A percentile compares a stretch with the other conserved stretches of the same genome.
Conservation (phyloP, 2,329 filamentous ascomycete species). For the Monosporascus sp. region DNA sequence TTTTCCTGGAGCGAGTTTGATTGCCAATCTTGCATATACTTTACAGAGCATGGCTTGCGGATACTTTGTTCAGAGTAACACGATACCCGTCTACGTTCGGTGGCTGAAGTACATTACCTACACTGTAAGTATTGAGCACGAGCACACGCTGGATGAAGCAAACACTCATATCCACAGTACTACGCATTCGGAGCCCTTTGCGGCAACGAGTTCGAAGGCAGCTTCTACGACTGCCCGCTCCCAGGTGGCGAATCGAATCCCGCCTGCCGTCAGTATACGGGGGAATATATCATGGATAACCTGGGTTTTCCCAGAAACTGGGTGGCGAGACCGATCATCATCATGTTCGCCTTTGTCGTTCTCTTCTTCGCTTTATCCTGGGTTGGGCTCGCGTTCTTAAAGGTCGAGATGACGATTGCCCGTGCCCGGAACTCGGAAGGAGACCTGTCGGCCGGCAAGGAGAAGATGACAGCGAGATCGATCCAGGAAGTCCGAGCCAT, state of each 20-base stretch:
- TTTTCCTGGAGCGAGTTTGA: conserved; percentile 66
- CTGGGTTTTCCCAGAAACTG: conserved; percentile 65
- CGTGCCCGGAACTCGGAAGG: conserved; percentile 53
- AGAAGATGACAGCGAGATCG: conserved; percentile 57
- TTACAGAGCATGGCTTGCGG: conserved; percentile 71
- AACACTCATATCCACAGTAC: conserved; percentile 36
- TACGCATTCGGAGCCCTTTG: conserved; percentile 68
- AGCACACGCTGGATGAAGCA: conserved; percentile 20
- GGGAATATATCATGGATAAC: conserved; percentile 62
- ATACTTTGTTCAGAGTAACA: conserved; percentile 69
- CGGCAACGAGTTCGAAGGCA: conserved; percentile 67
- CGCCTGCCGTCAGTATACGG: conserved; percentile 63
- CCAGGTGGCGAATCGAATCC: conserved; percentile 59
- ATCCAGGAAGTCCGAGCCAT: conserved; percentile 53
- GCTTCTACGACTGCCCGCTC: conserved; percentile 69
- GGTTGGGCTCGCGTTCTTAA: conserved; percentile 58
- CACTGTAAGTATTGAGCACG: conserved; percentile 35
- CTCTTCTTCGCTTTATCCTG: conserved; percentile 59
- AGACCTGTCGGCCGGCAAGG: conserved; percentile 65
- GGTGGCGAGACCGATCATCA: conserved; percentile 61
- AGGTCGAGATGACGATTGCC: conserved; percentile 65
- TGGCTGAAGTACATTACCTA: conserved; percentile 70
- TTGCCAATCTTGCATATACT: conserved; percentile 69
- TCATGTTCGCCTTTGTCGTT: conserved; percentile 56
- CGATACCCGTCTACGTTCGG: conserved; percentile 71